phyloP scores from a whole-genome alignment of 2,329 filamentous ascomycete genomes.

The Hymenoscyphus fructigenus region DNA sequence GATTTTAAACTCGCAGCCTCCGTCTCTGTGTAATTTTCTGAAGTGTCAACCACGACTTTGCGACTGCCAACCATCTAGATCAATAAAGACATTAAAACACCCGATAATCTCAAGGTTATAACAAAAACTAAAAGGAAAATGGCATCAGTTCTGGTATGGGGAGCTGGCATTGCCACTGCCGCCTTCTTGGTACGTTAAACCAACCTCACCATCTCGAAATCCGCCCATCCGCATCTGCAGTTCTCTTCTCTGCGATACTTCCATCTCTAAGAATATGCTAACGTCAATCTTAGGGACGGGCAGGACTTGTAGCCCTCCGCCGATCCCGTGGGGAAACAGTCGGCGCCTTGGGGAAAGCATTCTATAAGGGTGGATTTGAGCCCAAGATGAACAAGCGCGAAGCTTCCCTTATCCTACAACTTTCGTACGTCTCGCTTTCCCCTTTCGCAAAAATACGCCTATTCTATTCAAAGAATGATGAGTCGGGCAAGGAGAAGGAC shows the following conservation, averaged over 20 bases:
- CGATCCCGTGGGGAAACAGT: slow-evolving; percentile 72
- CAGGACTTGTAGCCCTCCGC: slow-evolving; percentile 84
- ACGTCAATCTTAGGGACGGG: slow-evolving; percentile 67
- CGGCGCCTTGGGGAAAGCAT: slow-evolving; percentile 82
- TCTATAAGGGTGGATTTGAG: slow-evolving; percentile 99
- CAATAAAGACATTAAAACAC: not conserved
- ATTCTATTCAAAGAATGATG: too few relatives aligned
- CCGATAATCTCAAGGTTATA: not conserved
- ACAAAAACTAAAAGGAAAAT: slow-evolving; percentile 40
- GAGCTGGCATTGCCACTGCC: slow-evolving; percentile 61
- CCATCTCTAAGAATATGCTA: slow-evolving; percentile 13
- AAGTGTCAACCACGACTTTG: not conserved
- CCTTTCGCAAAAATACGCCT: not conserved
- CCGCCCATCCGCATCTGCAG: not conserved
- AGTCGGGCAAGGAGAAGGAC: not conserved
- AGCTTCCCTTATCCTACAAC: slow-evolving; percentile 84
- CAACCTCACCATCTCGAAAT: slow-evolving; percentile 4
- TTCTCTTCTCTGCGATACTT: not conserved
- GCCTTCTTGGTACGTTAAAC: slow-evolving; percentile 57
- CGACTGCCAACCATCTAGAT: not conserved
- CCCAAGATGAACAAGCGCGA: slow-evolving; percentile 89
- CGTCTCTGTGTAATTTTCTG: not conserved
- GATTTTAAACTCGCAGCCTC: not conserved
- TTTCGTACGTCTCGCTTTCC: slow-evolving; percentile 62
- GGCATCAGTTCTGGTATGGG: slow-evolving; percentile 59